A percentile compares a stretch with the other conserved stretches of the same genome.
Conservation (phyloP, 768 basidiomycete species). For the Tylopilus rubrobrunneus region DNA sequence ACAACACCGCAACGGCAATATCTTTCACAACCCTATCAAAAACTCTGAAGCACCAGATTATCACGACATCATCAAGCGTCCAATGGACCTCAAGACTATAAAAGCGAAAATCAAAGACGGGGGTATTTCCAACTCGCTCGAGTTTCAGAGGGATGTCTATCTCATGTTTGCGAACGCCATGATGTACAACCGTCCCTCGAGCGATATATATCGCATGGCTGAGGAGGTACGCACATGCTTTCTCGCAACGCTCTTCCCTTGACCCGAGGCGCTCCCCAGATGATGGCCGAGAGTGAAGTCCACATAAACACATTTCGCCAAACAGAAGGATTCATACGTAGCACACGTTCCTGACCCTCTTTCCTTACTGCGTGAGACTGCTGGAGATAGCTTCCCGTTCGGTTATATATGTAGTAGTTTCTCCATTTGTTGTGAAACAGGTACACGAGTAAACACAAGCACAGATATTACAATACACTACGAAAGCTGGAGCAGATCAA, state of each 20-base stretch:
- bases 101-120: conserved; percentile 85
- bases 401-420: not conserved
- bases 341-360: conserved; percentile 29
- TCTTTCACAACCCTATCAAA: conserved; percentile 90
- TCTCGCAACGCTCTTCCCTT: not conserved
- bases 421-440: not conserved
- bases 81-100: conserved; percentile 94
- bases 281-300: conserved; percentile 71
- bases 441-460: not conserved
- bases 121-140: conserved; percentile 70
- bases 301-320: conserved; percentile 69
- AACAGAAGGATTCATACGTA: conserved; percentile 65
- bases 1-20: conserved; percentile 81
- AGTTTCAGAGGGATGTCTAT: conserved; percentile 86
- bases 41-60: conserved; percentile 88
- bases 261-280: conserved; percentile 36
- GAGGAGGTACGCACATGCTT: conserved; percentile 62
- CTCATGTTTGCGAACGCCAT: conserved; percentile 97
- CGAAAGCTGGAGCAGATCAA: not conserved
- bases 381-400: not conserved
- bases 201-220: conserved; percentile 87
- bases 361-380: not conserved
- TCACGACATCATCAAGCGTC: conserved; percentile 86
- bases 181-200: conserved; percentile 91
- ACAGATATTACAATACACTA: conserved; percentile 1